Base-by-base conservation (phyloP, 441 rosid species). In the Bocquillonia castaneifolia region DNA sequence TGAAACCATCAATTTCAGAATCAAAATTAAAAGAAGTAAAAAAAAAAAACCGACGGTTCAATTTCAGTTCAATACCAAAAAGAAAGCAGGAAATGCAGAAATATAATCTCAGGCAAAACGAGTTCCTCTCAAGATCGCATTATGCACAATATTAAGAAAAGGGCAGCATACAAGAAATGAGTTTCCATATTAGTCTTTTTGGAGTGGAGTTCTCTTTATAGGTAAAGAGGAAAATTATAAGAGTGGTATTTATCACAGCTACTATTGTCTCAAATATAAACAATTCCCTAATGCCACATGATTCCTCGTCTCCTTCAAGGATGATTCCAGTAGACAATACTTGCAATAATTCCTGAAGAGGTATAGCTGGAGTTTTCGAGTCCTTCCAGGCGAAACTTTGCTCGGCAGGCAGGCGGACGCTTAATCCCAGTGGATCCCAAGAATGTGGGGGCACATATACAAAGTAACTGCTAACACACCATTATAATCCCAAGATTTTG, bases 401-500 rank as follows among this genome's bases (percentile, higher is more conserved):
- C 28, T 40, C 55, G 40, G 67, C 67, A 44, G 15, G 26, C 54
- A 63, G 40, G 67, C 67, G 50, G 15, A 13, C 54, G 64, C 28
- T 59, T 62, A 47, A 59, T 63, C 65, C 57, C 42, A 66, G 51
- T 59, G 73, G 63, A 69, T 9, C 63, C 76, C 66, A 22, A 48
- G 32, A 61, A 76, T 10, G n/a, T 25, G 50, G 79, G 61, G 55
- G 67, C 60, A 36, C 53, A 73, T 66, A 57, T 72, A 74, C 76
- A 75, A 58, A 66, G 63, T 13, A 42, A 64, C 61, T 64, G 65
- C 61, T 32, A 36, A 39, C 67, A 56, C 55, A 66, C 63, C 56
- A 50, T 32, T 20, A 42, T 58, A 48, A 69, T 58, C 67, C 76
- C 23, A 12, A 51, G 52, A 67, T 73, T 37, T 66, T 52, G 25